Evolutionary conservation across 768 basidiomycete species (phyloP), one percentile per base, ranked within the genome.

Genomic region (Clavaria fumosa): DNA sequence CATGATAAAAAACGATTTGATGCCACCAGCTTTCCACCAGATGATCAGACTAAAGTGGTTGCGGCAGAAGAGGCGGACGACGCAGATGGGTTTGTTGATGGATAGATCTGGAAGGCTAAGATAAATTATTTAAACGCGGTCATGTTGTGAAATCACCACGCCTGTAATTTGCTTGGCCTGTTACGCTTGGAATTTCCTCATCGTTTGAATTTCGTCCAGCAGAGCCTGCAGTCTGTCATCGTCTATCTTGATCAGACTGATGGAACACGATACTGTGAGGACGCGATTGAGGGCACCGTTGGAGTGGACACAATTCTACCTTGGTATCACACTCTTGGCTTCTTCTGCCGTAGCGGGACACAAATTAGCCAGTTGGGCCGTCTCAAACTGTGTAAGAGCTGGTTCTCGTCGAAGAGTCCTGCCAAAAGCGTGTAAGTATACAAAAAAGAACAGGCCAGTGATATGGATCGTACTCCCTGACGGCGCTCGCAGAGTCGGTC

Each of bases 351-450:
- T 75, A 27, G 76, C 82, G 10, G 89, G 89, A 50, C 84, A 88
- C 38, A 93, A 57, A 49, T 93, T 93, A 11, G 85, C 85, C 37
- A 93, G 82, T 52, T 93, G 89, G 2, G 88, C 86, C 3, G 82
- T 82, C 62, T 93, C 89, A 47, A 90, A 91, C 49, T 84, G 83
- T 2, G 85, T 85, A 26, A 93, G 53, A 2, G 74, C 74, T 0
- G 77, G 71, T 49, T 89, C 84, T 45, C 84, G 66, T 35, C 80
- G 70, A 5, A 91, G 59, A 1, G 81, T 83, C 51, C 85, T 88
- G 45, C 20, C 27, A 23, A 34, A 4, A 23, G 2, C 15, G 5
- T 7, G 17, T 31, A 22, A 32, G 19, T 14, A 24, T 45, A 7
- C 23, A 14, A 40, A 35, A 37, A 26, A 24, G 12, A 21, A 20